Conservation (phyloP, 1,284 basidiomycete species). For the Puccinia brachypodii region DNA sequence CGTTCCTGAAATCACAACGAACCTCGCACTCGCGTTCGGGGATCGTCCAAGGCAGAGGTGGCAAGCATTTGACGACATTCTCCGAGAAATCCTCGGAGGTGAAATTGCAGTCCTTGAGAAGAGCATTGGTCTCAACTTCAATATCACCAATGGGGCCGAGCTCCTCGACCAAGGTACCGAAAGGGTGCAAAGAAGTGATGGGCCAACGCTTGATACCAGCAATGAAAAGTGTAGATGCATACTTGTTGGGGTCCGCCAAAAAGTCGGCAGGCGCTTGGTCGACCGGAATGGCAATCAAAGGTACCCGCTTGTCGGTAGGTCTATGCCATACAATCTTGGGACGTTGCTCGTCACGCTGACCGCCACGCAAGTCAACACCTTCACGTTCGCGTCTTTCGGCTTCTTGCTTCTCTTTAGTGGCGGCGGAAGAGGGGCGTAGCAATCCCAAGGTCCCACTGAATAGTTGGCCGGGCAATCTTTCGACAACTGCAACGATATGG, state of each 20-base stretch:
- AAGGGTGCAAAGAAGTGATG: slow-evolving; percentile 93
- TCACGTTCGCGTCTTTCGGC: slow-evolving; percentile 94
- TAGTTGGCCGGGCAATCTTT: slow-evolving; percentile 96
- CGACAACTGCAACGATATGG: slow-evolving; percentile 97
- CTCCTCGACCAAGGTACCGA: slow-evolving; percentile 96
- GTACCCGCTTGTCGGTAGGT: slow-evolving; percentile 98
- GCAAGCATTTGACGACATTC: slow-evolving; percentile 88
- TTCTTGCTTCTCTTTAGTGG: slow-evolving; percentile 99
- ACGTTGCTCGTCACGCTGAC: slow-evolving; percentile 74
- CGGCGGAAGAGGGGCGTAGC: slow-evolving; percentile 91
- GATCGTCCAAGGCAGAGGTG: slow-evolving; percentile 89
- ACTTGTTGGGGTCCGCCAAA: slow-evolving; percentile 86
- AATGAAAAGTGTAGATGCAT: slow-evolving; percentile 87
- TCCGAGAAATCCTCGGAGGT: slow-evolving; percentile 57
- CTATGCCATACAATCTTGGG: slow-evolving; percentile 99
- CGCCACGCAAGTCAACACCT: slow-evolving; percentile 73
- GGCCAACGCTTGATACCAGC: slow-evolving; percentile 93
- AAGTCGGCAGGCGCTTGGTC: slow-evolving; percentile 98
- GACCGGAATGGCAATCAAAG: slow-evolving; percentile 92
- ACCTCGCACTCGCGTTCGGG: slow-evolving; percentile 82
- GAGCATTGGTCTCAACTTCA: slow-evolving; percentile 93
- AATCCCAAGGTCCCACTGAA: slow-evolving; percentile 97
- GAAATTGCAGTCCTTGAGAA: slow-evolving; percentile 91
- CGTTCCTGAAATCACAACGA: slow-evolving; percentile 79
- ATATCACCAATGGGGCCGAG: slow-evolving; percentile 95